Base-by-base conservation (phyloP, 495 filamentous ascomycete species). In the Aspergillus incahuasiensis region DNA sequence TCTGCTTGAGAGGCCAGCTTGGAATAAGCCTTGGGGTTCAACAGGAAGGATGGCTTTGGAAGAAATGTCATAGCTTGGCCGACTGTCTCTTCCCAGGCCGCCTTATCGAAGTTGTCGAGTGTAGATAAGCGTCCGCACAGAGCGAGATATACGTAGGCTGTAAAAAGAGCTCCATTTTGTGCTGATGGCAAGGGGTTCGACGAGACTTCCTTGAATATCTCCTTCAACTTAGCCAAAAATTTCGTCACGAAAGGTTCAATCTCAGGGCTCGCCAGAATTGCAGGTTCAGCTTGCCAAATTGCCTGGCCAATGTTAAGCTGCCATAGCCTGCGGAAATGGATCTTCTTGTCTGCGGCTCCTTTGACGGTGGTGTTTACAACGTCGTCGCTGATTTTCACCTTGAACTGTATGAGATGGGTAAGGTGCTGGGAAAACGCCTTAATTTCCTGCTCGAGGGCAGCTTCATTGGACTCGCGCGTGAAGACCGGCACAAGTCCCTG, bases 401-500 rank as follows among this genome's bases (percentile, higher is more conserved):
- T 78, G 9, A 83, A 76, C n/a, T 74, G 59, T 12, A 96, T 63
- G 22, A 86, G 76, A 66, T 74, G 78, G 8, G 66, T 61, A 25
- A 88, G 68, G 59, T 89, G 85, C 43, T 76, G 77, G 46, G 81
- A 74, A 22, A 96, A 75, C 0, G 89, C 82, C 19, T 79, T 73
- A 11, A 87, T 79, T 63, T 95, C 88, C n/a, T 89, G 84, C 46
- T 77, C 79, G 6, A 94, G 70, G 32, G 90, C 90, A 42, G 75
- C 71, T 67, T 98, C 95, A 62, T 92, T 97, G 6, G 89, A 83
- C 70, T 98, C 94, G 53, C 95, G 94, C 3, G 76, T 69, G 20
- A 84, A 80, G 8, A 87, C 66, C 15, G 82, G 69, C 15, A 85
- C 77, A 24, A 97, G 75, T 7, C 79, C 82, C 34, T 79, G 68